phyloP scores from a whole-genome alignment of 768 basidiomycete species.

The Leucocoprinus leucothites region DNA sequence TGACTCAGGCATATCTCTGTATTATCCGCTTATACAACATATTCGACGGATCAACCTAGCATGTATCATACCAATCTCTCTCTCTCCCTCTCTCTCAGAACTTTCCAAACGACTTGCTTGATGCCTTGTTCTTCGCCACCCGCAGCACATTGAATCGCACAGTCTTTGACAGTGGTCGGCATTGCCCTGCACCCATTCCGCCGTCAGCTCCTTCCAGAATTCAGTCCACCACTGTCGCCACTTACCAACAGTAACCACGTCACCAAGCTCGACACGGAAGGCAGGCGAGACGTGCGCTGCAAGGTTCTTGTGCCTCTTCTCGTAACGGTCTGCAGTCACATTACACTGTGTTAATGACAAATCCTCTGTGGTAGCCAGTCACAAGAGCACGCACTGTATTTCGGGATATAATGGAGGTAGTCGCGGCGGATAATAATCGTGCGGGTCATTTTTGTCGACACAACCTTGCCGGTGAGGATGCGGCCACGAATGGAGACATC shows the following conservation, averaged over 20 bases:
- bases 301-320: constrained; percentile 98
- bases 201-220: constrained; percentile 8
- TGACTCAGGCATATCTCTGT: constrained; percentile 12
- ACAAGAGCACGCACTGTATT: constrained; percentile 75
- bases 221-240: constrained; percentile 19
- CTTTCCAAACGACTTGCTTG: constrained; percentile 91
- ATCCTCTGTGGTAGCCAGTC: not conserved
- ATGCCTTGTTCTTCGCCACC: constrained; percentile 90
- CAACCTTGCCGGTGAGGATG: constrained; percentile 95
- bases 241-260: constrained; percentile 92
- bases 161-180: constrained; percentile 98
- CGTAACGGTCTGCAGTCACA: constrained; percentile 78
- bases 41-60: constrained; percentile 2
- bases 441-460: constrained; percentile 99
- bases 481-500: constrained; percentile 97
- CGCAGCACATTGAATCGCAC: constrained; percentile 99
- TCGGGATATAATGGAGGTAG: constrained; percentile 95
- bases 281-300: constrained; percentile 96
- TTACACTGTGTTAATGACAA: constrained; percentile 9
- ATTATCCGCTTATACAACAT: constrained; percentile 12
- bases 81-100: constrained; percentile 59
- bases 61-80: constrained; percentile 19
- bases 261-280: constrained; percentile 96
- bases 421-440: constrained; percentile 95
- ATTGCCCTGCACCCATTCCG: constrained; percentile 66